phyloP scores from a whole-genome alignment of 345 rosid genomes.

The Anacardium occidentale region DNA sequence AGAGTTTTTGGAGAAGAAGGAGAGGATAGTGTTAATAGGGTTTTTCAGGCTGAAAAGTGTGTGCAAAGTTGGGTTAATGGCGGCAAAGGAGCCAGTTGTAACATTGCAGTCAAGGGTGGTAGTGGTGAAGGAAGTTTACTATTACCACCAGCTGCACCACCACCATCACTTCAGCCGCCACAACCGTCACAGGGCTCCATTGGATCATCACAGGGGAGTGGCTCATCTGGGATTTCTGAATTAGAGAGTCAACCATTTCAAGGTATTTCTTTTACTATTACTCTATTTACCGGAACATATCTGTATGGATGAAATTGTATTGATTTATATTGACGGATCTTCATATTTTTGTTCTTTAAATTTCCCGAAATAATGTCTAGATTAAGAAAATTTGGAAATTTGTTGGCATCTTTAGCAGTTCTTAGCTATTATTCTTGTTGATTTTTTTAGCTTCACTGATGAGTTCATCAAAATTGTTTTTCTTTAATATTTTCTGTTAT shows the following conservation, averaged over 20 bases:
- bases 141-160: constrained; percentile 10
- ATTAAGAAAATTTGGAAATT: no score
- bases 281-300: neutral
- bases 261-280: constrained; percentile 37
- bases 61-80: constrained; percentile 19
- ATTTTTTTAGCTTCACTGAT: neutral
- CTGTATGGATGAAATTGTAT: neutral
- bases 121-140: neutral
- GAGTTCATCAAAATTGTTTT: neutral
- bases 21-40: neutral
- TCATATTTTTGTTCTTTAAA: neutral
- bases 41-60: constrained; percentile 5
- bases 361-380: no score
- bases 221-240: constrained; percentile 58
- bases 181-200: constrained; percentile 37
- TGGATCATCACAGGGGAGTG: constrained; percentile 68
- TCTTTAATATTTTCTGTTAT: neutral
- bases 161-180: constrained; percentile 5
- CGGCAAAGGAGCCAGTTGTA: constrained; percentile 10
- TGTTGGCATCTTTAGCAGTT: neutral
- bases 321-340: constrained; percentile 5
- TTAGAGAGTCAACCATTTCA: constrained; percentile 44
- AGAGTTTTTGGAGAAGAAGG: constrained; percentile 28
- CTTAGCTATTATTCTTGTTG: neutral
- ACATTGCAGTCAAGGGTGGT: constrained; percentile 10